phyloP scores from a whole-genome alignment of 2,329 filamentous ascomycete genomes.

The Rugonectria rugulosa region DNA sequence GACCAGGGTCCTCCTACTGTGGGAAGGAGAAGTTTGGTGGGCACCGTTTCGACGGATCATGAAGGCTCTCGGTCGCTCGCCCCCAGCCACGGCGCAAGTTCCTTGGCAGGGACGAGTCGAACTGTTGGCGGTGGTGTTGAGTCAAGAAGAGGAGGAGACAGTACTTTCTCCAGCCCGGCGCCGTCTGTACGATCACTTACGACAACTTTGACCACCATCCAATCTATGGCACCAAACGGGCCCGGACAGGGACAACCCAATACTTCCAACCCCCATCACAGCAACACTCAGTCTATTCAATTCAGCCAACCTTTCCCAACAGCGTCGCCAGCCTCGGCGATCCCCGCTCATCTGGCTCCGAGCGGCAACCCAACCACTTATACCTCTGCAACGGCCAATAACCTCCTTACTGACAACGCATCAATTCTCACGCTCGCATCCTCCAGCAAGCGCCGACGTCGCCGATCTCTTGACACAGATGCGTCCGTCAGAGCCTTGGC shows the following conservation, averaged over 20 bases:
- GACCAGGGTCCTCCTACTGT: slow-evolving; percentile 64
- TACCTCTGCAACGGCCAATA: slow-evolving; percentile 80
- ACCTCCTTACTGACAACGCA: slow-evolving; percentile 83
- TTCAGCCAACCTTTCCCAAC: slow-evolving; percentile 73
- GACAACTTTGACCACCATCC: slow-evolving; percentile 85
- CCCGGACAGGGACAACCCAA: slow-evolving; percentile 45
- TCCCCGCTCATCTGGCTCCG: slow-evolving; percentile 73
- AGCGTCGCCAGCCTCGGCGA: slow-evolving; percentile 71
- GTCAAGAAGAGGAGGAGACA: slow-evolving; percentile 73
- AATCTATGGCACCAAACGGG: slow-evolving; percentile 71
- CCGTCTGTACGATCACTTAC: slow-evolving; percentile 82
- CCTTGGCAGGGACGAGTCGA: slow-evolving; percentile 75
- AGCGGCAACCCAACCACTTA: slow-evolving; percentile 73
- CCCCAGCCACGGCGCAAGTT: slow-evolving; percentile 74
- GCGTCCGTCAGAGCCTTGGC: slow-evolving; percentile 86
- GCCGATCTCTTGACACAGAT: slow-evolving; percentile 84
- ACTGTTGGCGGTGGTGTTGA: slow-evolving; percentile 73
- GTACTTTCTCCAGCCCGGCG: slow-evolving; percentile 83
- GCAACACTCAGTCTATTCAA: slow-evolving; percentile 60
- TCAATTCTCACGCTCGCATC: slow-evolving; percentile 86
- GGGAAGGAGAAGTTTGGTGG: slow-evolving; percentile 76
- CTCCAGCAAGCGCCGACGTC: slow-evolving; percentile 78
- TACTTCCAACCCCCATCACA: slow-evolving; percentile 44
- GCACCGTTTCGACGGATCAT: slow-evolving; percentile 83
- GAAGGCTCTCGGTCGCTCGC: slow-evolving; percentile 80